Evolutionary conservation across 805 yeast genomes (phyloP), one percentile per base, ranked within the genome.

Genomic region (Isabelozyma gotoi): DNA sequence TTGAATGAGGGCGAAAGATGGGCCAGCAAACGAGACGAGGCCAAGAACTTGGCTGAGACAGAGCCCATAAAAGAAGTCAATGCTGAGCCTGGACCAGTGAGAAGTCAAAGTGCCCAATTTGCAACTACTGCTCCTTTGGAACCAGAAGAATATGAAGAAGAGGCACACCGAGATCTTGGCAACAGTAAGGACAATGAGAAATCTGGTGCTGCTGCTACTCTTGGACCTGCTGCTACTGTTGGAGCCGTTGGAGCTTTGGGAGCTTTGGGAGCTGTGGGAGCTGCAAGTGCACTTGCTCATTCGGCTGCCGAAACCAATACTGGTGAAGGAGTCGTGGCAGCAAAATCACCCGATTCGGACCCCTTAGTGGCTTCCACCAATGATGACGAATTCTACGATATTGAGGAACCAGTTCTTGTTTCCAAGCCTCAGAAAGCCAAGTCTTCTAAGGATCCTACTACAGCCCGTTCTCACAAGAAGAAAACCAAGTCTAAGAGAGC

Each of bases 311-410:
- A 10, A 10, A 12, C 31, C 31, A 27, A 14, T 17, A 6, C 17
- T 17, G 35, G 17, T 14, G 31, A 27, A 10, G n/a, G n/a, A n/a
- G n/a, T n/a, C n/a, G n/a, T n/a, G n/a, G n/a, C n/a, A n/a, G n/a
- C n/a, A n/a, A n/a, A n/a, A n/a, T n/a, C n/a, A n/a, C n/a, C n/a
- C n/a, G n/a, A n/a, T n/a, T n/a, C n/a, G n/a, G n/a, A n/a, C n/a
- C n/a, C n/a, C n/a, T n/a, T n/a, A n/a, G n/a, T n/a, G n/a, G n/a
- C 38, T 3, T 17, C 7, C 2, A 29, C 40, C 19, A 48, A 49
- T 16, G 46, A 51, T 12, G 69, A 66, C 27, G 71, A 68, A 12
- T 70, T 47, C 47, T 65, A 65, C 47, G 75, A 71, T 45, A 59
- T 70, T 19, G 71, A 59, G 16, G 71, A 64, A 18, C 71, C 73